A percentile compares a stretch with the other conserved stretches of the same genome.
Conservation (phyloP, 305 asterid species). For the Withania somnifera region DNA sequence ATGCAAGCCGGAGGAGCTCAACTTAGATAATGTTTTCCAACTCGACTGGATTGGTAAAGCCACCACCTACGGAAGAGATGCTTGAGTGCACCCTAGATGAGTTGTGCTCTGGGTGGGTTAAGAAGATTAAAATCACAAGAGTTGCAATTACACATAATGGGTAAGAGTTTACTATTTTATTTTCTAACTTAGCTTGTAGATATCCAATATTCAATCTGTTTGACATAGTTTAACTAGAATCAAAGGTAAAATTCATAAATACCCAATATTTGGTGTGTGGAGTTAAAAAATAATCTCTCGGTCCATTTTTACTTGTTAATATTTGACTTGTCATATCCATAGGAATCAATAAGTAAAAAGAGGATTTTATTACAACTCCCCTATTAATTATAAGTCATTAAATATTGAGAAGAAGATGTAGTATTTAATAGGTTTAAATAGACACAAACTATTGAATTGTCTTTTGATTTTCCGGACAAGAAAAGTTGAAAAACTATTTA, state of each 20-base stretch:
- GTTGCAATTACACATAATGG: slow-evolving; percentile 37
- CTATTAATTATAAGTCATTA: no score
- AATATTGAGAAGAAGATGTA: no score
- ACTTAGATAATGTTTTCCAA: slow-evolving; percentile 45
- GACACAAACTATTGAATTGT: no score
- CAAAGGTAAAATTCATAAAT: neutral
- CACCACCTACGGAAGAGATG: slow-evolving; percentile 36
- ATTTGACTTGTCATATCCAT: no score
- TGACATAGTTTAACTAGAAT: neutral
- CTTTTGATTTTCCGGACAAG: no score
- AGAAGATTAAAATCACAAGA: slow-evolving; percentile 44
- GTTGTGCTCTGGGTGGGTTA: slow-evolving; percentile 62
- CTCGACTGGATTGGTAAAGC: slow-evolving; percentile 47
- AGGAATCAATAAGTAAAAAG: no score
- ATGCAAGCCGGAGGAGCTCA: slow-evolving; percentile 26
- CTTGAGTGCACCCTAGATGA: slow-evolving; percentile 79
- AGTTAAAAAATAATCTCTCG: neutral
- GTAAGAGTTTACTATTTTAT: slow-evolving; percentile 14
- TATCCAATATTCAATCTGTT: no score
- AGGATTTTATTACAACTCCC: no score
- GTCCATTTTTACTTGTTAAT: no score
- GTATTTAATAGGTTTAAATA: no score
- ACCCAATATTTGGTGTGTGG: neutral
- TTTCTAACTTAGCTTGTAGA: neutral
- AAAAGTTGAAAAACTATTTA: no score